These are phyloP conservation scores for Plantago major DNA, from an alignment of 257 asterid genomes.

Conservation along the genomic window DNA sequence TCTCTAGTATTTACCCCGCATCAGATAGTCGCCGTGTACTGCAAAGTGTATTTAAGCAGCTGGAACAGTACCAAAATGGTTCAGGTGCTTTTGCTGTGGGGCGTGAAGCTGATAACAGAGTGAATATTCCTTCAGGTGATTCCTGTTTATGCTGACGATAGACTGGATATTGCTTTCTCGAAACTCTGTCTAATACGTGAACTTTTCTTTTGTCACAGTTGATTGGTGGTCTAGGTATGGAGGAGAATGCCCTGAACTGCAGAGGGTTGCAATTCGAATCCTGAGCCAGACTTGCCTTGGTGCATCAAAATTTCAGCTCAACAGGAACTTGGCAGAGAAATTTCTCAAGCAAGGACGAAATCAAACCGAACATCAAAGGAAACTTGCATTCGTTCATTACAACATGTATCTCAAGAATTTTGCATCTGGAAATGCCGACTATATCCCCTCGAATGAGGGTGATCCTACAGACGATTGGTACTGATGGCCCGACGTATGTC, in stretches of 20 bases:
- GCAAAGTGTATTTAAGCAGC: slow-evolving; percentile 10
- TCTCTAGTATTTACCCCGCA: slow-evolving; percentile 18
- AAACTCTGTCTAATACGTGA: neutral
- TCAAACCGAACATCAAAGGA: slow-evolving; percentile 24
- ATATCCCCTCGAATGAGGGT: neutral
- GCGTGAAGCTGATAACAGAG: neutral
- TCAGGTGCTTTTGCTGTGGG: slow-evolving; percentile 12
- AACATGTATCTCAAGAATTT: slow-evolving; percentile 25
- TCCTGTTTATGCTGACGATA: neutral
- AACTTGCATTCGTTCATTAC: slow-evolving; percentile 29
- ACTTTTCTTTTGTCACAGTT: slow-evolving; percentile 22
- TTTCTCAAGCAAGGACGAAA: slow-evolving; percentile 19
- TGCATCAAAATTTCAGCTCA: slow-evolving; percentile 28
- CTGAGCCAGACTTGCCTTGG: slow-evolving; percentile 36
- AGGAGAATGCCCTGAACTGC: slow-evolving; percentile 29
- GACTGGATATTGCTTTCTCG: neutral
- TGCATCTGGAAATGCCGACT: neutral
- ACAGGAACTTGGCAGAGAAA: slow-evolving; percentile 24
- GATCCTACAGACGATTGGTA: neutral
- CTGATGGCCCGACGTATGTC: no score
- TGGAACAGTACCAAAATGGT: slow-evolving; percentile 12
- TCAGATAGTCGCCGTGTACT: neutral
- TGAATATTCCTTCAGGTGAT: slow-evolving; percentile 22
- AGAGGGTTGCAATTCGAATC: slow-evolving; percentile 26
- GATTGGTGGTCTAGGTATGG: slow-evolving; percentile 38